Evolutionary conservation across 2,329 filamentous ascomycete genomes (phyloP), one percentile per base, ranked within the genome.

Genomic region (Pseudopyrenochaeta lycopersici): DNA sequence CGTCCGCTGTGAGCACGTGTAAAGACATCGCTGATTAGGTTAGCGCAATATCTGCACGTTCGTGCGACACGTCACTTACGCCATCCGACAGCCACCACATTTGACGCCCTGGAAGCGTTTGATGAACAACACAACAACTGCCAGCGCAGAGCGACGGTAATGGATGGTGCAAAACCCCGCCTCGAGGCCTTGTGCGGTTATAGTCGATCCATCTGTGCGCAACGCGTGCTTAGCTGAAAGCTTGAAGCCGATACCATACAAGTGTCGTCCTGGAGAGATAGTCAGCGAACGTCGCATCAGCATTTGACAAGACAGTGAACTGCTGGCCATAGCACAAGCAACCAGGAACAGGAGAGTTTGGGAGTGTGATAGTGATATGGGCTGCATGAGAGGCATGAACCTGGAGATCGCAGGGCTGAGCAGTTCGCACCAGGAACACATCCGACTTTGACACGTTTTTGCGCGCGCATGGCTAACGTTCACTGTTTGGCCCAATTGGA

Each of bases 121-220:
- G 36, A 57, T 60, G 63, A 67, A 67, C 63, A 67, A 62, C 64
- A 63, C 59, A 66, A 66, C 64, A 50, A 54, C 46, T 67, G 64
- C 64, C 63, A 66, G 56, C 63, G 63, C 64, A 67, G 58, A 62
- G 61, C 35, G 32, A 62, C 38, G 52, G 48, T 58, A 47, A 57
- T 56, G 52, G 57, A 64, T 56, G 61, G 56, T 59, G 49, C 54
- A 53, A 48, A 51, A 49, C 56, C 57, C 60, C 62, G 64, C 61
- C 57, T 46, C 40, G 53, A 45, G 57, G 48, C 49, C n/a, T 60
- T 60, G 48, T 58, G 46, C 35, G 48, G 46, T 55, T 35, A 48
- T 49, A 47, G 32, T 43, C 40, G 23, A 42, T 35, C 47, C 48
- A 50, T 54, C 42, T 50, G 53, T 36, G 44, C 49, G 44, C 43